Percentiles rank a stretch among this genome's conserved stretches.
phyloP scores from a whole-genome alignment of 2,329 filamentous ascomycete species.

The Lachnellula willkommii region DNA sequence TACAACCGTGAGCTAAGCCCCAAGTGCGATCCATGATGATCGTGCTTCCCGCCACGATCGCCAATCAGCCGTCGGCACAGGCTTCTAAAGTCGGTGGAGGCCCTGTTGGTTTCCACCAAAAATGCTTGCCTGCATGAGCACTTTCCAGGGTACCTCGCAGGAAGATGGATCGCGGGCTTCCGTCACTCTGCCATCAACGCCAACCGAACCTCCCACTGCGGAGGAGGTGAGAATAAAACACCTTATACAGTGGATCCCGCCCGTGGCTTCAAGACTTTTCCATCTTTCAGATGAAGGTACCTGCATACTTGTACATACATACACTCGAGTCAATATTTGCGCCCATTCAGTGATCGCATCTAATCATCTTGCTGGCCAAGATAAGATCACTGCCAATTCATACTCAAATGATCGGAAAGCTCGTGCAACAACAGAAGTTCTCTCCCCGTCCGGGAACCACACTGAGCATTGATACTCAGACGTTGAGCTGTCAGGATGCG shows the following conservation, averaged over 20 bases:
- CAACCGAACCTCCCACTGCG: neutral
- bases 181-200: slow-evolving; percentile 4
- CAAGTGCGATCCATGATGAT: neutral
- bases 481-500: slow-evolving; percentile 19
- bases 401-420: neutral
- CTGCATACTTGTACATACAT: neutral
- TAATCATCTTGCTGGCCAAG: neutral
- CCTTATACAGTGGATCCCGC: slow-evolving; percentile 1
- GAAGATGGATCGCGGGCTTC: neutral
- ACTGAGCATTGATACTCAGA: neutral
- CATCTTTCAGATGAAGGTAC: neutral
- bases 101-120: neutral
- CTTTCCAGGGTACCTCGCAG: slow-evolving; percentile 19
- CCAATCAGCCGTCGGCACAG: slow-evolving; percentile 20
- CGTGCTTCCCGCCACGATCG: slow-evolving; percentile 5
- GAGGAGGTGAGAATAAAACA: neutral
- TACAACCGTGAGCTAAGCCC: neutral
- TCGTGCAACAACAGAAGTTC: neutral
- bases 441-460: neutral
- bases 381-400: neutral
- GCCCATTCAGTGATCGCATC: neutral
- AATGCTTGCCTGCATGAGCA: slow-evolving; percentile 6
- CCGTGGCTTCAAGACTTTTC: neutral
- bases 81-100: neutral
- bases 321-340: neutral